Percentiles rank a stretch among this genome's conserved stretches.
phyloP scores from a whole-genome alignment of 2,329 filamentous ascomycete genomes.

The Phyllosticta capitalensis region DNA sequence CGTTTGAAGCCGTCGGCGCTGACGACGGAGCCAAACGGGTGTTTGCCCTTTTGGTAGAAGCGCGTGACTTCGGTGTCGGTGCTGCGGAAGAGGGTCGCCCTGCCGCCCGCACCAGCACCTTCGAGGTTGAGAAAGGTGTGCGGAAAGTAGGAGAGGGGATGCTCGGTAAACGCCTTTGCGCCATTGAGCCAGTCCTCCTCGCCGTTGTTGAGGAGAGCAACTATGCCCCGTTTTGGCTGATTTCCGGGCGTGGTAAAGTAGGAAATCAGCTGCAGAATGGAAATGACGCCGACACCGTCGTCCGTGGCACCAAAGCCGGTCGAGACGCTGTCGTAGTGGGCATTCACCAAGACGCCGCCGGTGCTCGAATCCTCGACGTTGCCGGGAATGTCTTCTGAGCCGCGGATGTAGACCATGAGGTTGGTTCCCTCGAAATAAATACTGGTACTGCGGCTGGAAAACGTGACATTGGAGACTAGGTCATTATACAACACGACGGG shows the following conservation, averaged over 20 bases:
- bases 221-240: conserved; percentile 68
- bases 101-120: conserved; percentile 83
- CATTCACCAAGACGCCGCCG: conserved; percentile 83
- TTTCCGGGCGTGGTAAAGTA: conserved; percentile 69
- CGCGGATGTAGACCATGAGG: conserved; percentile 83
- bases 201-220: conserved; percentile 86
- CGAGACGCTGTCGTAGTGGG: conserved; percentile 89
- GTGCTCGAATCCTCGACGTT: conserved; percentile 26
- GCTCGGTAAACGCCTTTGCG: conserved; percentile 72
- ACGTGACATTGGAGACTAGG: conserved; percentile 66
- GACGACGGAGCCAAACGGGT: conserved; percentile 78
- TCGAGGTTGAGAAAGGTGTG: conserved; percentile 92
- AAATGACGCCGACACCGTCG: conserved; percentile 84
- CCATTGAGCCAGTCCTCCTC: conserved; percentile 92
- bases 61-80: conserved; percentile 79
- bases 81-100: conserved; percentile 77
- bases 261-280: conserved; percentile 72
- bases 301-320: conserved; percentile 91
- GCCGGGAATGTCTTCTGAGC: conserved; percentile 56
- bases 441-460: conserved; percentile 40
- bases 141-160: conserved; percentile 68
- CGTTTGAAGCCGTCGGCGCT: conserved; percentile 75
- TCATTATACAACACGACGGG: conserved; percentile 68
- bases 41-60: conserved; percentile 59
- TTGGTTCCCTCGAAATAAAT: conserved; percentile 92